Percentiles rank a stretch among this genome's conserved stretches.
Conservation (phyloP, 495 filamentous ascomycete genomes). For the Aspergillus hancockii region DNA sequence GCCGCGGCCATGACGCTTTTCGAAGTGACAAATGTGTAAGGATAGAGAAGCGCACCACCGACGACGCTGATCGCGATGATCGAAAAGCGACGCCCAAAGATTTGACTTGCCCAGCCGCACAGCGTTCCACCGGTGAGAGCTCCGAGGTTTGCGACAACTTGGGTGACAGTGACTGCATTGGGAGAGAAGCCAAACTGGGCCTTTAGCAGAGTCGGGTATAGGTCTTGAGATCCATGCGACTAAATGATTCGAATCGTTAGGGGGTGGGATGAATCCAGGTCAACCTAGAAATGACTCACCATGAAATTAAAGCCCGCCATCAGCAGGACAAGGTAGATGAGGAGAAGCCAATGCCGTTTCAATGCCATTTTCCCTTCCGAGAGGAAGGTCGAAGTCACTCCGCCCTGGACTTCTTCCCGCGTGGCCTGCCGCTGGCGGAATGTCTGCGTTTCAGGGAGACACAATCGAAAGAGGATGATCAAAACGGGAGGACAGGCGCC, state of each 20-base stretch:
- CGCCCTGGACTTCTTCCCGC: slow-evolving; percentile 49
- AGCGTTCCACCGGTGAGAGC: slow-evolving; percentile 76
- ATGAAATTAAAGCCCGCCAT: slow-evolving; percentile 95
- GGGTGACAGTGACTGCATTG: slow-evolving; percentile 76
- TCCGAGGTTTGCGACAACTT: slow-evolving; percentile 82
- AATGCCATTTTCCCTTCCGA: slow-evolving; percentile 75
- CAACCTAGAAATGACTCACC: slow-evolving; percentile 26
- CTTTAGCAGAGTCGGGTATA: slow-evolving; percentile 83
- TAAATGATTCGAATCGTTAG: slow-evolving; percentile 17
- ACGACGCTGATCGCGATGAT: slow-evolving; percentile 77
- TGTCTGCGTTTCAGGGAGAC: slow-evolving; percentile 72
- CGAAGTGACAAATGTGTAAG: slow-evolving; percentile 70
- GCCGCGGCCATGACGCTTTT: slow-evolving; percentile 71
- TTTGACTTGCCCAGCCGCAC: slow-evolving; percentile 76
- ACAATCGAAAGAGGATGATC: slow-evolving; percentile 76
- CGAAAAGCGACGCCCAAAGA: slow-evolving; percentile 78
- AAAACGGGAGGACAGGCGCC: slow-evolving; percentile 77
- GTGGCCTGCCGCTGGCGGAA: slow-evolving; percentile 64
- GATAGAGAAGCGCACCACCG: slow-evolving; percentile 78
- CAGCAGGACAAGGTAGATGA: slow-evolving; percentile 77
- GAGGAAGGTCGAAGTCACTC: slow-evolving; percentile 63
- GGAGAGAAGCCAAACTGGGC: slow-evolving; percentile 74
- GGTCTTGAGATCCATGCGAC: slow-evolving; percentile 88
- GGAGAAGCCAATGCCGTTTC: slow-evolving; percentile 73
- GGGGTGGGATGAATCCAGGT: background rate